Evolutionary conservation across 2,329 filamentous ascomycete genomes (phyloP).

Genomic region (Penicillium sp.): DNA sequence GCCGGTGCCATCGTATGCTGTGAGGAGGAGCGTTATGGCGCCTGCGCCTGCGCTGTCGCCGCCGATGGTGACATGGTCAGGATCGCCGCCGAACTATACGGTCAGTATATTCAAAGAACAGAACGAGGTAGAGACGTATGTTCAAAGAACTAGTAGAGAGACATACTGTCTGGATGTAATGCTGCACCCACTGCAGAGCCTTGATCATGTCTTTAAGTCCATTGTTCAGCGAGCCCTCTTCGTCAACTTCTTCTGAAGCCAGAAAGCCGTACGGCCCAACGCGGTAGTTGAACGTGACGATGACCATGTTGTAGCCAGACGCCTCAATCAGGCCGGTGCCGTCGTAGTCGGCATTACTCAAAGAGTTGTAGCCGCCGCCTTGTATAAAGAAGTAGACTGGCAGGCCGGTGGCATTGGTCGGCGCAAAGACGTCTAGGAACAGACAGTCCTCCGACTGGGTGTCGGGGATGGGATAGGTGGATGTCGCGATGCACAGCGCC

Average conservation of each 20-base stretch:
- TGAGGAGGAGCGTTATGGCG: slow-evolving; percentile 61
- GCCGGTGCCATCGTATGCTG: slow-evolving; percentile 47
- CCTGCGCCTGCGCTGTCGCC: slow-evolving; percentile 26
- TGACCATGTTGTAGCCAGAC: slow-evolving; percentile 22
- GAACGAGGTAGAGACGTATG: too few relatives aligned
- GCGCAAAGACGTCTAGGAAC: slow-evolving; percentile 41
- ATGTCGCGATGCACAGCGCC: slow-evolving; percentile 62
- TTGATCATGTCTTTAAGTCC: slow-evolving; percentile 21
- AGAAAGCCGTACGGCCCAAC: slow-evolving; percentile 25
- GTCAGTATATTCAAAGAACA: too few relatives aligned
- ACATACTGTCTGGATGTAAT: slow-evolving; percentile 29
- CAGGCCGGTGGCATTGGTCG: slow-evolving; percentile 40
- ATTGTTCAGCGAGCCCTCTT: slow-evolving; percentile 24
- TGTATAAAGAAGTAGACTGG: slow-evolving; percentile 64
- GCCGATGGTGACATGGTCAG: slow-evolving; percentile 23
- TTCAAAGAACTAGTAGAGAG: too few relatives aligned
- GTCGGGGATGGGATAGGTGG: slow-evolving; percentile 58
- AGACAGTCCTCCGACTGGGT: slow-evolving; percentile 45
- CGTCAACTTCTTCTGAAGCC: slow-evolving; percentile 44
- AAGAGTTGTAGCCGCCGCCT: slow-evolving; percentile 59
- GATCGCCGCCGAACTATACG: slow-evolving; percentile 27
- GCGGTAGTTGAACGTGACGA: slow-evolving; percentile 25
- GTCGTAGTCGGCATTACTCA: slow-evolving; percentile 59
- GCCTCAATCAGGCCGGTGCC: slow-evolving; percentile 59
- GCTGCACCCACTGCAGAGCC: slow-evolving; percentile 23